Base-by-base conservation (phyloP, 805 yeast species). In the Zygosaccharomyces bailii region DNA sequence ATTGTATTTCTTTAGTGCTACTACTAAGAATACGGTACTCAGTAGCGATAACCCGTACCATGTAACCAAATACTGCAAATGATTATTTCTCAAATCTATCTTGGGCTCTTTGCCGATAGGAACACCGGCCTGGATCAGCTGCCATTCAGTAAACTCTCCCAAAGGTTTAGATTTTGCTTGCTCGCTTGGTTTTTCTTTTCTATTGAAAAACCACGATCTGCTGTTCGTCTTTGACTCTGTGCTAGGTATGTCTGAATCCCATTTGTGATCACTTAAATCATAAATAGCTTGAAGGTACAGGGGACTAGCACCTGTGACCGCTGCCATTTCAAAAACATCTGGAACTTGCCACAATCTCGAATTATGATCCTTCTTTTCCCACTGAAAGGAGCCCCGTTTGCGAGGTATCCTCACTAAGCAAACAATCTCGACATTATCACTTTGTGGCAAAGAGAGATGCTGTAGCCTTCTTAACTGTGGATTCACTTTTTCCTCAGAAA, bases 1-100 rank as follows among this genome's bases (percentile, higher is more conserved):
- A 45, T 53, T 56, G 34, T 48, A 50, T 57, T 76, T 78, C 49
- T 66, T 71, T 45, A 82, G 53, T 14, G 82, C 76, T 23, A 76
- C 59, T 20, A 73, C 53, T 25, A 93, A 72, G 66, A 88, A 76
- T 25, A 84, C 78, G 0, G 89, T 56, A 29, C 96, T 84, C 30
- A 86, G 76, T 32, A 85, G 56, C 1, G 89, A 80, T 34, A 91
- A 75, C 0, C 96, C 96, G 63, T 86, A 91, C 99, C 99, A 93
- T 0, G 99, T 93, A 16, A 88, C 79, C 58, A 93, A 69, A 63
- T 93, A 93, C 63, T 91, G 96, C 63, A 90, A 67, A 61, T 93
- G 99, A 60, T 89, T 88, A 63, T 93, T 93, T 49, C 84, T 80
- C 60, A 87, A 75, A 53, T 82, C 90, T 25, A 91, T 78, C 54